Evolutionary conservation across 257 asterid species (phyloP).

Genomic region (Phtheirospermum japonicum): DNA sequence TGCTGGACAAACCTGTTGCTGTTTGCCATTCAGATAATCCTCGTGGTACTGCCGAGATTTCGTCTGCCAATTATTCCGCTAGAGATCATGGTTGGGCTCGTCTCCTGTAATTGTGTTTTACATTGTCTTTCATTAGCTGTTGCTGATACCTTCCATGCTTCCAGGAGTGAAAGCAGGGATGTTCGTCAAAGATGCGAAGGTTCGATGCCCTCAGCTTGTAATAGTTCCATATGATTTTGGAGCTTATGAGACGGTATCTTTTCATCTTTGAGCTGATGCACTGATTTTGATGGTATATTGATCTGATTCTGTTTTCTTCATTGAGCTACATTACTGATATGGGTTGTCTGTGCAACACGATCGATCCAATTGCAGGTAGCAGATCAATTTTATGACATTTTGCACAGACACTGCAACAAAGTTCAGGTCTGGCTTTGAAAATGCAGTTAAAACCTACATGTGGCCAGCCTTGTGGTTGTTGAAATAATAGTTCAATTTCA

Average conservation of each 20-base stretch:
- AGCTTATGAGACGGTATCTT: conserved; percentile 89
- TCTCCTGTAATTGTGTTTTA: conserved; percentile 18
- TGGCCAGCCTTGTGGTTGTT: conserved; percentile 23
- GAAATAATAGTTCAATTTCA: conserved; percentile 34
- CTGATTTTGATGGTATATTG: conserved; percentile 9
- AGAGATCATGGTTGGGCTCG: conserved; percentile 69
- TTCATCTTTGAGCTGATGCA: conserved; percentile 22
- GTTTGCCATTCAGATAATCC: conserved; percentile 92
- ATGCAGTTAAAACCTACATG: conserved; percentile 22
- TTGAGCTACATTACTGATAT: conserved; percentile 10
- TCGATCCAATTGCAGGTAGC: conserved; percentile 66
- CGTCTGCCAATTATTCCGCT: conserved; percentile 97
- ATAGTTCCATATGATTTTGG: conserved; percentile 83
- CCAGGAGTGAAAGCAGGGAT: conserved; percentile 94
- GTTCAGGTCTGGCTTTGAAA: conserved; percentile 64
- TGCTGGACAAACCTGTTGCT: conserved; percentile 81
- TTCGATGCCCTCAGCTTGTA: conserved; percentile 82
- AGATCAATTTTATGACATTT: conserved; percentile 81
- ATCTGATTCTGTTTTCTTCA: conserved; percentile 8
- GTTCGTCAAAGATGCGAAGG: conserved; percentile 94
- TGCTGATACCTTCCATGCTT: conserved; percentile 27
- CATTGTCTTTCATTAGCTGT: conserved; percentile 14
- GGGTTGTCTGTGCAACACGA: conserved; percentile 14
- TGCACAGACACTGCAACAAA: conserved; percentile 84
- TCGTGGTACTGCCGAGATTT: conserved; percentile 91